These are phyloP conservation scores for Annulohypoxylon nitens DNA, from an alignment of 495 filamentous ascomycete genomes.

Conservation along the genomic window DNA sequence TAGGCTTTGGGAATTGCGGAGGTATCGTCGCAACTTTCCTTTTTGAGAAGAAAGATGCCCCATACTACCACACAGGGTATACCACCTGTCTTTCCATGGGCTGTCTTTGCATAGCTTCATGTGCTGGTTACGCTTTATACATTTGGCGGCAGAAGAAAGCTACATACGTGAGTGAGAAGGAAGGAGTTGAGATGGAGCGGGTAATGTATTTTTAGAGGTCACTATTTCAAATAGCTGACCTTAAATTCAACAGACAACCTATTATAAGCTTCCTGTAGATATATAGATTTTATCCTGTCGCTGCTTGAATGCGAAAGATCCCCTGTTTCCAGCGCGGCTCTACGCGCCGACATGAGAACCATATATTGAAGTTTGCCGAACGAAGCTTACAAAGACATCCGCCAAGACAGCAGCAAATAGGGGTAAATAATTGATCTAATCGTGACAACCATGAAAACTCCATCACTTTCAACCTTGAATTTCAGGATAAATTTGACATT, in stretches of 20 bases:
- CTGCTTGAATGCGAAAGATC: too few species aligned
- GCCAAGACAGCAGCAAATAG: too few species aligned
- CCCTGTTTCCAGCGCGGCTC: too few species aligned
- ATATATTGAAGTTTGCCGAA: too few species aligned
- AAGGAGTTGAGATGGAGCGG: neutral
- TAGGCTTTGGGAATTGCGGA: slow-evolving; percentile 48
- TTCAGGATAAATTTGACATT: too few species aligned
- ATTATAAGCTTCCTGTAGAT: too few species aligned
- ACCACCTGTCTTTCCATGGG: slow-evolving; percentile 19
- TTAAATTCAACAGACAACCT: neutral
- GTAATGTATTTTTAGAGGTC: neutral
- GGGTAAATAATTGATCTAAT: too few species aligned
- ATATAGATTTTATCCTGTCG: too few species aligned
- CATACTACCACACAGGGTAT: slow-evolving; percentile 47
- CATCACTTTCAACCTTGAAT: too few species aligned
- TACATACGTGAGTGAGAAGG: neutral
- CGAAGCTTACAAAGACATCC: too few species aligned
- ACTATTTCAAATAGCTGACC: neutral
- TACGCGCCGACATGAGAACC: too few species aligned
- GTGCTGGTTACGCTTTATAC: neutral
- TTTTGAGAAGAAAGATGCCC: slow-evolving; percentile 46
- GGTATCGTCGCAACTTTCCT: slow-evolving; percentile 47
- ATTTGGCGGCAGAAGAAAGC: neutral
- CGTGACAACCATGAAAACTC: too few species aligned
- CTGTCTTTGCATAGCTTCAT: neutral